Percentiles rank a stretch among this genome's conserved stretches.
Evolutionary conservation across 2,329 filamentous ascomycete species (phyloP).

Genomic region (Aureobasidium sp.): DNA sequence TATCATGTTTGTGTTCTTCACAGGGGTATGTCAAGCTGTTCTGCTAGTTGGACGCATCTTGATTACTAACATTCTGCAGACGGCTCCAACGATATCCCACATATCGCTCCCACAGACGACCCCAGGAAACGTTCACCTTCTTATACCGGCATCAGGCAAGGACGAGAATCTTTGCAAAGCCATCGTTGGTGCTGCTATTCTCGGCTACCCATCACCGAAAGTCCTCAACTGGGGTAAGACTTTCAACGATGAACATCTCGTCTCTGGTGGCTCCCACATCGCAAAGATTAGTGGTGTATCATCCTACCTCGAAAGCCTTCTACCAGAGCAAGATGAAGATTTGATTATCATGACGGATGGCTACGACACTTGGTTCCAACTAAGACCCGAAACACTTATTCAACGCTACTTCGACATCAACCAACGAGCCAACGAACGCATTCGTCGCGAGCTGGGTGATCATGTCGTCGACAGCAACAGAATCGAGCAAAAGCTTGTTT

Average conservation of each 20-base stretch:
- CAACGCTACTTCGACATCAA: constrained; percentile 47
- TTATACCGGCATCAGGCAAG: constrained; percentile 1
- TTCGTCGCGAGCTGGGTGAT: constrained; percentile 29
- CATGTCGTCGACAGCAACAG: constrained; percentile 18
- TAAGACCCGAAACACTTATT: constrained; percentile 57
- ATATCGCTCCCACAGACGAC: not conserved
- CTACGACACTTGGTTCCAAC: constrained; percentile 55
- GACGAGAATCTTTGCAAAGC: constrained; percentile 18
- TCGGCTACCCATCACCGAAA: constrained; percentile 19
- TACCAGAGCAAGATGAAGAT: constrained; percentile 32
- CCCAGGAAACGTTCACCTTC: not conserved
- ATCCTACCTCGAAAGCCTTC: constrained; percentile 21
- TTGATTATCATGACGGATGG: constrained; percentile 58
- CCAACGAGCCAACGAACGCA: constrained; percentile 31
- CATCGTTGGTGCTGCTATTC: constrained; percentile 17
- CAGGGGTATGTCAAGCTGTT: not conserved
- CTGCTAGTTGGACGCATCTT: not conserved
- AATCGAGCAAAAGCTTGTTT: constrained; percentile 47
- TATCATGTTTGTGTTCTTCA: not conserved
- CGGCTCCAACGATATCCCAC: not conserved
- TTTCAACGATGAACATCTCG: not conserved
- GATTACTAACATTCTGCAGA: not conserved
- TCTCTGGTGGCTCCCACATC: constrained; percentile 16
- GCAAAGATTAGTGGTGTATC: constrained; percentile 21
- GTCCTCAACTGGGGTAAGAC: constrained; percentile 19